These are phyloP conservation scores for Gremmenia infestans DNA, from an alignment of 2,329 filamentous ascomycete genomes.

Conservation along the genomic window DNA sequence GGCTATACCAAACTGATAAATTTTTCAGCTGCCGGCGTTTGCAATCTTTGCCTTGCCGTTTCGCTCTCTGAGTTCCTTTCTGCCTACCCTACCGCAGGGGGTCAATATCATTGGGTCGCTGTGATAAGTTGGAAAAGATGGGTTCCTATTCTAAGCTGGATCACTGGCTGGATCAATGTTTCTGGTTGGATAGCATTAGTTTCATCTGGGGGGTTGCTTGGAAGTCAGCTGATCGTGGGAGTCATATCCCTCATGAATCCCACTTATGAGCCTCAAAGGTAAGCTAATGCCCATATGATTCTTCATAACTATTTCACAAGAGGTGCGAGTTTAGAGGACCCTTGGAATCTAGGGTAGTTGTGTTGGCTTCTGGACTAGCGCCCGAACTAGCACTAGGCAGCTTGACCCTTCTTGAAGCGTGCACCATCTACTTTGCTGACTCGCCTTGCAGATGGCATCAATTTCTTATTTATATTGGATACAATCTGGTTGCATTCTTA, in stretches of 20 bases:
- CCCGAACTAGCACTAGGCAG: too few species aligned
- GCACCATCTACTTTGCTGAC: too few species aligned
- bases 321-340: too few species aligned
- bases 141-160: conserved; percentile 39
- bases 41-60: conserved; percentile 49
- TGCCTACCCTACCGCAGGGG: conserved; percentile 50
- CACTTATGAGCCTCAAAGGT: conserved; percentile 42
- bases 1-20: conserved; percentile 42
- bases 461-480: conserved; percentile 47
- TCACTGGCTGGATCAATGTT: conserved; percentile 45
- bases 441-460: conserved; percentile 40
- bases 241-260: conserved; percentile 47
- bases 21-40: conserved; percentile 48
- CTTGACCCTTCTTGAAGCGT: too few species aligned
- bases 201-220: conserved; percentile 47
- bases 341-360: too few species aligned
- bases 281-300: too few species aligned
- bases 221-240: conserved; percentile 49
- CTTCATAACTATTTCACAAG: too few species aligned
- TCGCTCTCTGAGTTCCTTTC: conserved; percentile 54
- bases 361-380: too few species aligned
- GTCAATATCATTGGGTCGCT: conserved; percentile 55
- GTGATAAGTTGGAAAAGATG: conserved; percentile 45
- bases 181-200: conserved; percentile 42
- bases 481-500: conserved; percentile 39